phyloP scores from a whole-genome alignment of 2,329 filamentous ascomycete genomes.

The Cylindrodendrum hubeiense region DNA sequence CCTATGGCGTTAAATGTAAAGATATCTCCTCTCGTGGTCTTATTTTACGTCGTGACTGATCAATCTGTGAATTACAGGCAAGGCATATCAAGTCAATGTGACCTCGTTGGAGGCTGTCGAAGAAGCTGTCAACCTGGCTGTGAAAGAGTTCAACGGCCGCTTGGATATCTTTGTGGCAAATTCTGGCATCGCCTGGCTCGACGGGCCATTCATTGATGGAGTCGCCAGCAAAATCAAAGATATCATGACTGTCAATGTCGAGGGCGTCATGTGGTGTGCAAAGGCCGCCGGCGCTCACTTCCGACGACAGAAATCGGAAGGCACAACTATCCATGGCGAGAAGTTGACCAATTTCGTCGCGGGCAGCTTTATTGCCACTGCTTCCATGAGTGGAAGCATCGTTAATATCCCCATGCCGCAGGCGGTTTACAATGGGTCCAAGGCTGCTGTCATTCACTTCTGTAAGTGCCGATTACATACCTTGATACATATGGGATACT shows the following conservation, averaged over 20 bases:
- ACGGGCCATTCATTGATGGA: constrained; percentile 75
- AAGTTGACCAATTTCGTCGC: constrained; percentile 40
- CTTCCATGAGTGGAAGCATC: constrained; percentile 61
- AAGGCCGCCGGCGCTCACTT: constrained; percentile 76
- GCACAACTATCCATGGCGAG: constrained; percentile 53
- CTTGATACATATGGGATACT: no score
- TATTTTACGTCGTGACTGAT: background rate
- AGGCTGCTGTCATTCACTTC: constrained; percentile 67
- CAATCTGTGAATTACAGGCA: constrained; percentile 57
- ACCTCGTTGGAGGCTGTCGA: constrained; percentile 63
- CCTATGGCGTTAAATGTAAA: constrained; percentile 73
- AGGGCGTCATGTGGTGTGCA: constrained; percentile 81
- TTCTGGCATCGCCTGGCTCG: constrained; percentile 78
- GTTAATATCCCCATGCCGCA: constrained; percentile 66
- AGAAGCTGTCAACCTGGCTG: constrained; percentile 60
- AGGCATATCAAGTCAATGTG: constrained; percentile 71
- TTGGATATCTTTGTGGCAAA: constrained; percentile 84
- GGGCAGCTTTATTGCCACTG: constrained; percentile 65
- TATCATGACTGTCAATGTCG: constrained; percentile 77
- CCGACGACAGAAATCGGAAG: constrained; percentile 74
- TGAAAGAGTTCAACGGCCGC: constrained; percentile 76
- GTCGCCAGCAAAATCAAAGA: constrained; percentile 72
- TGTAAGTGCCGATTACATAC: constrained; percentile 53
- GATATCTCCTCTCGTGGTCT: constrained; percentile 29
- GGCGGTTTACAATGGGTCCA: constrained; percentile 66